A percentile compares a stretch with the other conserved stretches of the same genome.
Conservation (phyloP, 1,139 yeast genomes). For the Debaryomycetaceae sp. region DNA sequence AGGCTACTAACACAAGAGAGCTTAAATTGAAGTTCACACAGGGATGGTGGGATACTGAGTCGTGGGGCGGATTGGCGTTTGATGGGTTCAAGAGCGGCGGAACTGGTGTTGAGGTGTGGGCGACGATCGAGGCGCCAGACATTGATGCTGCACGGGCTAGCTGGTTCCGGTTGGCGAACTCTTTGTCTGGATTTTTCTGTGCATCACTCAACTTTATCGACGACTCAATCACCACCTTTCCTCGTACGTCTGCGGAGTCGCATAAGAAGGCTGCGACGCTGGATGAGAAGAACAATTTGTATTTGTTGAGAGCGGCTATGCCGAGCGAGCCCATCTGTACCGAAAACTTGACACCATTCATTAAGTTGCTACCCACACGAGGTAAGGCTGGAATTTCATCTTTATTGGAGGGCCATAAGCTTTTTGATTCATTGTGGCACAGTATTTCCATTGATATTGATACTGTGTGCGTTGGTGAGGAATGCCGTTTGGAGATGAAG, state of each 20-base stretch:
- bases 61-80: conserved; percentile 81
- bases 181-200: conserved; percentile 88
- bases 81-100: conserved; percentile 81
- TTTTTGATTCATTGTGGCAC: conserved; percentile 96
- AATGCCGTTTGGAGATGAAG: conserved; percentile 57
- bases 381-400: conserved; percentile 90
- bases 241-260: conserved; percentile 32
- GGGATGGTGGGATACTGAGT: conserved; percentile 93
- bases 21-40: conserved; percentile 84
- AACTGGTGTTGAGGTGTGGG: conserved; percentile 94
- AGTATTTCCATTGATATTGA: conserved; percentile 82
- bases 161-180: conserved; percentile 74
- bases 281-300: conserved; percentile 38
- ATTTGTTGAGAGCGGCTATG: conserved; percentile 74
- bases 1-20: conserved; percentile 64
- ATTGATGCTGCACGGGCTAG: conserved; percentile 53
- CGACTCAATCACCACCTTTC: conserved; percentile 72
- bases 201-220: conserved; percentile 92
- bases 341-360: conserved; percentile 91
- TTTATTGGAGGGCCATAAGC: conserved; percentile 86
- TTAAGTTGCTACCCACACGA: conserved; percentile 86
- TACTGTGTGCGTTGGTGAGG: conserved; percentile 45
- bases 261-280: conserved; percentile 14
- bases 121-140: conserved; percentile 66
- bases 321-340: conserved; percentile 98